phyloP scores from a whole-genome alignment of 2,329 filamentous ascomycete species.

The Exophiala mesophila region DNA sequence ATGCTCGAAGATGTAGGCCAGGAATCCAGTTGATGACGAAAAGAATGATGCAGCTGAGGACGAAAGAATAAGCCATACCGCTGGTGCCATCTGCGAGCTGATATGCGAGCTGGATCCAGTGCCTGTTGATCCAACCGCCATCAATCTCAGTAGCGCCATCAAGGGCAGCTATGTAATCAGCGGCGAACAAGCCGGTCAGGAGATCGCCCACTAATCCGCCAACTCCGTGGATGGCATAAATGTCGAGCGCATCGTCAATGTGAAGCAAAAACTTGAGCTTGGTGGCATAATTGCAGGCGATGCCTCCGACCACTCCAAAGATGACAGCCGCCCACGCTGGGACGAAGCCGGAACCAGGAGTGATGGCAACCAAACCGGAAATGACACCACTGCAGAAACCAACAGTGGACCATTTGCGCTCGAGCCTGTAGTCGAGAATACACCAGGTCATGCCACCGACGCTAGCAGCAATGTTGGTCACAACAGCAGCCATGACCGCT shows the following conservation, averaged over 20 bases:
- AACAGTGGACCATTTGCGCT: constrained; percentile 87
- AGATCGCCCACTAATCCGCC: constrained; percentile 56
- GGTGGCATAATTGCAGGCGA: constrained; percentile 45
- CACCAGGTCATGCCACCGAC: constrained; percentile 86
- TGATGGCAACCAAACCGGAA: constrained; percentile 81
- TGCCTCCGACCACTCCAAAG: constrained; percentile 49
- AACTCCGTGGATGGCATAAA: constrained; percentile 57
- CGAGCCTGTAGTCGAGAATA: constrained; percentile 79
- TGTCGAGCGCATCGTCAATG: constrained; percentile 56
- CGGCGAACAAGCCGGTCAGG: constrained; percentile 55
- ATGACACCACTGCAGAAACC: constrained; percentile 90
- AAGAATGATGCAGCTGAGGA: constrained; percentile 49
- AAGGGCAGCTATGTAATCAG: constrained; percentile 45
- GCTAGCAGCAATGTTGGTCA: constrained; percentile 79
- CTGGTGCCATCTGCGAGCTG: constrained; percentile 55
- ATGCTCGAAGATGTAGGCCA: constrained; percentile 51
- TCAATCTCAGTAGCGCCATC: constrained; percentile 55
- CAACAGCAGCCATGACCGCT: constrained; percentile 78
- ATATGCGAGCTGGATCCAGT: constrained; percentile 53
- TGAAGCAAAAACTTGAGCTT: constrained; percentile 49
- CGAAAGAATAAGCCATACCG: constrained; percentile 53
- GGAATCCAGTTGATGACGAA: constrained; percentile 56
- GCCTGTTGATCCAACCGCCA: constrained; percentile 49
- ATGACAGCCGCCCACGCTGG: constrained; percentile 59
- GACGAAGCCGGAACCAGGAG: constrained; percentile 80